Percentiles rank a stretch among this genome's conserved stretches.
Conservation (phyloP, 2,329 filamentous ascomycete species). For the Myriosclerotinia scirpicola region DNA sequence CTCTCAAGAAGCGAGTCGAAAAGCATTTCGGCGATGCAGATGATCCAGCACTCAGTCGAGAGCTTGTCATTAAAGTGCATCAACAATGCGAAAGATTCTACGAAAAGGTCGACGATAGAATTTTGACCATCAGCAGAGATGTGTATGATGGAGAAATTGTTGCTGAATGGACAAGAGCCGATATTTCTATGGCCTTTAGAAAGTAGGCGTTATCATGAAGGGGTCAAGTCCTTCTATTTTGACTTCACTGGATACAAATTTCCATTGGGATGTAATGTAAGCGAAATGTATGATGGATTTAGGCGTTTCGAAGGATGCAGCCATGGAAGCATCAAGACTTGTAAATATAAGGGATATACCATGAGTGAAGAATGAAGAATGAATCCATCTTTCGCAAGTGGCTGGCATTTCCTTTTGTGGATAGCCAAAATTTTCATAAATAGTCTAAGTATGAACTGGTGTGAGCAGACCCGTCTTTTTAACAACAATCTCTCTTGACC, state of each 20-base stretch:
- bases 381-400: neutral
- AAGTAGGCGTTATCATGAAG: slow-evolving; percentile 27
- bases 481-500: neutral
- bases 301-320: slow-evolving; percentile 51
- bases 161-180: slow-evolving; percentile 65
- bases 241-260: slow-evolving; percentile 12
- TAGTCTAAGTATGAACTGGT: neutral
- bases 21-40: slow-evolving; percentile 96
- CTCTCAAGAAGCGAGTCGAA: slow-evolving; percentile 86
- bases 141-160: slow-evolving; percentile 64
- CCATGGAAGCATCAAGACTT: slow-evolving; percentile 3
- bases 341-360: slow-evolving; percentile 21
- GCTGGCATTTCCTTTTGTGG: neutral
- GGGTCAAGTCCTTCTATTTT: neutral
- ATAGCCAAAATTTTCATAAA: neutral
- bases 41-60: slow-evolving; percentile 56
- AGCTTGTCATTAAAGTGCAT: slow-evolving; percentile 58
- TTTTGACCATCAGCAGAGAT: slow-evolving; percentile 59
- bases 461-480: neutral
- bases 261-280: slow-evolving; percentile 27
- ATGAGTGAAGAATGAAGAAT: slow-evolving; percentile 20
- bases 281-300: slow-evolving; percentile 43
- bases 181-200: slow-evolving; percentile 60
- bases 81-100: slow-evolving; percentile 64
- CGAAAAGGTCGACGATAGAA: slow-evolving; percentile 59